Base-by-base conservation (phyloP, 2,329 filamentous ascomycete genomes). In the Chaetomiaceae sp. region DNA sequence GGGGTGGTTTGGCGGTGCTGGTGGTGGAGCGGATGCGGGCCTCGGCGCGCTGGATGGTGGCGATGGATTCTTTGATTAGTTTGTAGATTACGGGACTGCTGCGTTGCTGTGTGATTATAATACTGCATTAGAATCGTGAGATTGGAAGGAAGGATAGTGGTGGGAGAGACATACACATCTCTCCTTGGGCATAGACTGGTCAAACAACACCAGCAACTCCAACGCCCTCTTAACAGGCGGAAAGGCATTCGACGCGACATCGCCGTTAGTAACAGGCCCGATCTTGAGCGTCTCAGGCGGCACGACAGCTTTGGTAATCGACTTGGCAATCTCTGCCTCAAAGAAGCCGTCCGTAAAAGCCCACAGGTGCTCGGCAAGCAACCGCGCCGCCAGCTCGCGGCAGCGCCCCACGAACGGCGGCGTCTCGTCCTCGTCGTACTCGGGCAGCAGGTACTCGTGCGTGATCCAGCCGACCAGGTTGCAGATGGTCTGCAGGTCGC, bases 21-120 rank as follows among this genome's bases (percentile, higher is more conserved):
- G 76, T 78, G 58, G 82, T 83, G 33, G 79, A 79, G 52, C 83
- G 80, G 61, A 95, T 86, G 56, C 82, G 81, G 6, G 79, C 74
- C 61, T 91, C 88, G 25, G 90, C 92, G 47, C 84, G 80, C 59
- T 91, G 82, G 17, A 99, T 80, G 3, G 91, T 91, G 47, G 86
- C 74, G 0, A 91, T 96, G 1, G 91, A 94, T 69, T 95, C 89
- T 64, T 92, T 88, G 23, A 99, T 89, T 60, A 97, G 94, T 50
- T 75, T 79, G 66, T 80, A 83, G 5, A 84, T 73, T 1, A 83
- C 77, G 0, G 77, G 72, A 47, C 77, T 82, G 52, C 79, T 79
- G 58, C 75, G 69, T 68, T 76, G 71, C 72, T 79, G 67, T 31
- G 4, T 3, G 8, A 12, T 7, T 12, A 17, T 37, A 45, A 48